A percentile compares a stretch with the other conserved stretches of the same genome.
Evolutionary conservation across 2,329 filamentous ascomycete species (phyloP).

Genomic region (Penicillium sp.): DNA sequence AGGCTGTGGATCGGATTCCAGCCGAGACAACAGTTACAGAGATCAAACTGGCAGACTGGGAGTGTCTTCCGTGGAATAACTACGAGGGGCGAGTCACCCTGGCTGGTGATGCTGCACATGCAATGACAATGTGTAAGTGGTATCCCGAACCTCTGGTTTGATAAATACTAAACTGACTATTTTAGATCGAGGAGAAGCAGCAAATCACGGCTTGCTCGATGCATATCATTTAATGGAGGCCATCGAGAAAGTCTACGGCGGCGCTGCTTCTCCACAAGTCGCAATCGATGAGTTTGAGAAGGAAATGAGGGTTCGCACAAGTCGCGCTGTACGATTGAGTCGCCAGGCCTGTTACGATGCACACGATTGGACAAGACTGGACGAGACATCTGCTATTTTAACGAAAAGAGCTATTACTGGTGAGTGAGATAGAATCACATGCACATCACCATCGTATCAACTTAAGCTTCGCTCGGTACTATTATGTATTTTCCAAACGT

Average conservation of each 20-base stretch:
- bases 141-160: background rate
- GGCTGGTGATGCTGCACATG: slow-evolving; percentile 33
- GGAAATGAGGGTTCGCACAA: slow-evolving; percentile 32
- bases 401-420: slow-evolving; percentile 22
- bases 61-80: slow-evolving; percentile 33
- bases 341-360: slow-evolving; percentile 37
- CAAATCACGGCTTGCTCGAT: slow-evolving; percentile 34
- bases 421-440: background rate
- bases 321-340: slow-evolving; percentile 32
- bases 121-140: slow-evolving; percentile 34
- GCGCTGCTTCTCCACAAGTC: background rate
- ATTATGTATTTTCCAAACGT: too few relatives aligned
- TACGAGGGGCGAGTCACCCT: slow-evolving; percentile 27
- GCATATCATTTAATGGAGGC: slow-evolving; percentile 21
- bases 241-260: slow-evolving; percentile 14
- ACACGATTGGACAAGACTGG: slow-evolving; percentile 30
- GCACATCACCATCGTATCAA: too few relatives aligned
- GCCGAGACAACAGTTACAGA: slow-evolving; percentile 26
- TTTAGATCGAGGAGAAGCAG: slow-evolving; percentile 34
- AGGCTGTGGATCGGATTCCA: slow-evolving; percentile 25
- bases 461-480: too few relatives aligned
- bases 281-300: slow-evolving; percentile 29
- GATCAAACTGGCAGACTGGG: slow-evolving; percentile 31
- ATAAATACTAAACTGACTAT: background rate
- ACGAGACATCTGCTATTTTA: slow-evolving; percentile 30